These are phyloP conservation scores for Russula vinacea DNA, from an alignment of 768 basidiomycete species.

Conservation along the genomic window DNA sequence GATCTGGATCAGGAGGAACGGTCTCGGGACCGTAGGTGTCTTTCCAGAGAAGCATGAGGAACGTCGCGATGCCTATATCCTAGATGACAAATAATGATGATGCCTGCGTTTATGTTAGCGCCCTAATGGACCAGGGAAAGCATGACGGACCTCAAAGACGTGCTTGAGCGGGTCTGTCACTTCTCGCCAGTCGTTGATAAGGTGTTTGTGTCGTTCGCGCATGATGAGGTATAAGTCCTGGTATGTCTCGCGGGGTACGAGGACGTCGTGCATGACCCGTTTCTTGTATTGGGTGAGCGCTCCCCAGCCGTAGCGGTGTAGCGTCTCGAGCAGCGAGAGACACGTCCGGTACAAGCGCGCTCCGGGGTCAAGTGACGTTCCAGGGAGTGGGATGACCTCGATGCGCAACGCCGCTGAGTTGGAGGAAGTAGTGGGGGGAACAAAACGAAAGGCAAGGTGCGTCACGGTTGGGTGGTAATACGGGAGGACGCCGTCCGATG, in stretches of 20 bases:
- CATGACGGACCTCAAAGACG: constrained; percentile 68
- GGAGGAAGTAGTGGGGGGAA: constrained; percentile 36
- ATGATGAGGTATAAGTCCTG: constrained; percentile 89
- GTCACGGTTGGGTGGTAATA: constrained; percentile 87
- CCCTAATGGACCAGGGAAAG: background rate
- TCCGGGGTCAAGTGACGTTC: constrained; percentile 47
- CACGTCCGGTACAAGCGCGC: constrained; percentile 78
- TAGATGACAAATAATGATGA: constrained; percentile 36
- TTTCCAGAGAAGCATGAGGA: constrained; percentile 90
- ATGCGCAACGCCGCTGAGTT: constrained; percentile 46
- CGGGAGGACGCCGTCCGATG: constrained; percentile 52
- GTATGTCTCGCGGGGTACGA: constrained; percentile 73
- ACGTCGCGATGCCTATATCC: constrained; percentile 95
- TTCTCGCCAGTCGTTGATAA: constrained; percentile 74
- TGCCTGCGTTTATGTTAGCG: background rate
- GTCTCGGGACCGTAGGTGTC: constrained; percentile 47
- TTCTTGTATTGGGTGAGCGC: constrained; percentile 79
- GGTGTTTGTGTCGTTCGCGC: constrained; percentile 77
- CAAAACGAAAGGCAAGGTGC: constrained; percentile 79
- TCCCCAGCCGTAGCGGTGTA: constrained; percentile 90
- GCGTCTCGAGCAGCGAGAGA: constrained; percentile 72
- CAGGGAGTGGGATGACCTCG: constrained; percentile 52
- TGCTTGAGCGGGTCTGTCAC: constrained; percentile 86
- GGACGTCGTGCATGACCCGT: constrained; percentile 75
- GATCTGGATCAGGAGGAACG: background rate